Evolutionary conservation across 257 asterid genomes (phyloP), one percentile per base, ranked within the genome.

Genomic region (Nicotiana benthamiana): DNA sequence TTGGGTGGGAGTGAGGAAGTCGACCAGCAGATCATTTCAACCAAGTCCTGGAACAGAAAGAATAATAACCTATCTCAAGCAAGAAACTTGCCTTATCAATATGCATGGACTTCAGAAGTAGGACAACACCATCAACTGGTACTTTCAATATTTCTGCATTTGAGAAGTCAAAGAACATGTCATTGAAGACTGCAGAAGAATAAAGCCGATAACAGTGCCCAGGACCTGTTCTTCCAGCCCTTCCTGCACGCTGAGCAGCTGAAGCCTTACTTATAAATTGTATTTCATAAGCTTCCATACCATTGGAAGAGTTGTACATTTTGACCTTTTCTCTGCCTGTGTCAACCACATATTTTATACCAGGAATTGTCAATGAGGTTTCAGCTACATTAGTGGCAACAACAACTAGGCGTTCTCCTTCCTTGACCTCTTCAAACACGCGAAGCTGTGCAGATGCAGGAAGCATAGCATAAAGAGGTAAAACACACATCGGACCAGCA

Each of bases 241-340:
- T 88, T 79, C 99, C 99, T 1, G 98, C 91, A 75, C 99, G 97
- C 86, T 95, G 99, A 64, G 96, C 79, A 4, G 98, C 99, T 80
- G 99, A 95, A 77, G 99, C 99, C 88, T 93, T 92, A 82, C 99
- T 95, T 84, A 95, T 93, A 97, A 98, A 95, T 80, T 95, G 97
- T 79, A 93, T 82, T 80, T 93, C 97, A 83, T 85, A 95, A 18
- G 91, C 82, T 83, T 92, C 99, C 93, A 95, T 92, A 67, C 98
- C 99, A 24, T 83, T 95, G 16, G 91, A 85, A 79, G 94, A 84
- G 90, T 91, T 90, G 83, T 91, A 95, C 60, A 84, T 90, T 90
- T 95, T 95, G 63, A 89, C 91, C 84, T 95, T 95, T 83, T 91
- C 98, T 87, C 97, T 88, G 80, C 99, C 99, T 3, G 99, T 91